These are phyloP conservation scores for Ceratobasidium sp. DNA, from an alignment of 1,284 basidiomycete species.

Conservation along the genomic window DNA sequence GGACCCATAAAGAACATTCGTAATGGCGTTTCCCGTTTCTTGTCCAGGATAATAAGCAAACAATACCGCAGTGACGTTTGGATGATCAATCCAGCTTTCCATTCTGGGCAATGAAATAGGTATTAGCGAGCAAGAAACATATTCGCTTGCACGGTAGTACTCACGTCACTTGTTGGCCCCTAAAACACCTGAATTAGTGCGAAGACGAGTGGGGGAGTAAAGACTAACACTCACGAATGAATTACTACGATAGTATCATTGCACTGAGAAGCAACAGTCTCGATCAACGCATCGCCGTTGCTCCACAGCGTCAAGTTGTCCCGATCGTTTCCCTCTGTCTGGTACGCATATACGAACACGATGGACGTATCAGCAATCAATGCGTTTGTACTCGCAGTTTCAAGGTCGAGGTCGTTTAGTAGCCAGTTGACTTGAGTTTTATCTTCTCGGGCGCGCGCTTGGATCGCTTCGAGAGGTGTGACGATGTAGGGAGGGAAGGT, in stretches of 20 bases:
- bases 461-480: conserved; percentile 58
- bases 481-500: conserved; percentile 61
- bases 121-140: conserved; percentile 54
- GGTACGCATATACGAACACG: conserved; percentile 56
- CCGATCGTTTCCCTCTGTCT: conserved; percentile 53
- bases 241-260: conserved; percentile 65
- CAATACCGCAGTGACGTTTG: conserved; percentile 61
- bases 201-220: conserved; percentile 42
- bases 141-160: conserved; percentile 40
- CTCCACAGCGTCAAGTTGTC: conserved; percentile 62
- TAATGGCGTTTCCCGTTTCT: conserved; percentile 68
- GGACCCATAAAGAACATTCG: conserved; percentile 75
- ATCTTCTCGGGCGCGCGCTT: conserved; percentile 56
- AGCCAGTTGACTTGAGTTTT: conserved; percentile 55
- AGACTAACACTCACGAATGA: conserved; percentile 57
- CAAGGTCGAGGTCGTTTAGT: conserved; percentile 56
- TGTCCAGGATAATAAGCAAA: conserved; percentile 55
- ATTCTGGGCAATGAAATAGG: conserved; percentile 60
- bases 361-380: conserved; percentile 53
- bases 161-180: conserved; percentile 34
- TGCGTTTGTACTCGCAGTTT: conserved; percentile 49
- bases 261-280: conserved; percentile 61
- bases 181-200: conserved; percentile 32
- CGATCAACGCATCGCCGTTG: conserved; percentile 57
- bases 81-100: conserved; percentile 68